phyloP scores from a whole-genome alignment of 768 basidiomycete species.

The Auriscalpium microsporum region DNA sequence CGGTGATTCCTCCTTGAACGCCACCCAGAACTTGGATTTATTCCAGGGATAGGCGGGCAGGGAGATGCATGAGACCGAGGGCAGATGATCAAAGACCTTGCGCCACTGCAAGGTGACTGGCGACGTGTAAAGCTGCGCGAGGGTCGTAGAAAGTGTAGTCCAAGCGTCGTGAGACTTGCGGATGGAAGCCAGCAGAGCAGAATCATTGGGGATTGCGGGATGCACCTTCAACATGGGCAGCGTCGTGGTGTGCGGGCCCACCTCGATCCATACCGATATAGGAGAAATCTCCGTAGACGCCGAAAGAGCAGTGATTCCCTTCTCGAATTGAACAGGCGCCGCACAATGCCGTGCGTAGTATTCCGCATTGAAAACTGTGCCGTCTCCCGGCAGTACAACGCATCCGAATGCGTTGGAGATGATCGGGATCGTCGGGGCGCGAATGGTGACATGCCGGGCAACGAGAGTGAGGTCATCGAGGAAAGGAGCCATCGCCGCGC shows the following conservation, averaged over 20 bases:
- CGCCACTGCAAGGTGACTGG: conserved; percentile 44
- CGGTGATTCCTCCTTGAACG: conserved; percentile 27
- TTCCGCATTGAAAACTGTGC: conserved; percentile 33
- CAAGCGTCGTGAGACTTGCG: conserved; percentile 36
- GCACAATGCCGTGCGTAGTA: conserved; percentile 56
- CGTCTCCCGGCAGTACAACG: conserved; percentile 45
- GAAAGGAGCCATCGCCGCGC: conserved; percentile 51
- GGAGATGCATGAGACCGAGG: conserved; percentile 31
- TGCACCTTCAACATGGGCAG: conserved; percentile 49
- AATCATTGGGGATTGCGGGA: conserved; percentile 22
- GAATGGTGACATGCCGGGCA: conserved; percentile 29
- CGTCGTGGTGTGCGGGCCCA: conserved; percentile 53
- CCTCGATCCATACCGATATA: conserved; percentile 51
- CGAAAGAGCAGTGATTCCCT: conserved; percentile 37
- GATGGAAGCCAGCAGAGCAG: conserved; percentile 41
- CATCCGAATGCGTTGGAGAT: conserved; percentile 54
- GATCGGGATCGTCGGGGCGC: conserved; percentile 46
- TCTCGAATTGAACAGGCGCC: conserved; percentile 48
- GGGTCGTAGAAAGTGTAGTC: conserved; percentile 34
- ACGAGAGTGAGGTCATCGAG: conserved; percentile 38
- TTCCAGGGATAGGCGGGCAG: conserved; percentile 61
- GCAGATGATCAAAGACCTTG: conserved; percentile 39
- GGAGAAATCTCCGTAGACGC: conserved; percentile 18
- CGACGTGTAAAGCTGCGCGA: conserved; percentile 42
- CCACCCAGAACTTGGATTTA: conserved; percentile 48